Percentiles rank a stretch among this genome's conserved stretches.
These are phyloP conservation scores for Arachis stenosperma DNA, from an alignment of 306 rosid genomes.

Conservation along the genomic window DNA sequence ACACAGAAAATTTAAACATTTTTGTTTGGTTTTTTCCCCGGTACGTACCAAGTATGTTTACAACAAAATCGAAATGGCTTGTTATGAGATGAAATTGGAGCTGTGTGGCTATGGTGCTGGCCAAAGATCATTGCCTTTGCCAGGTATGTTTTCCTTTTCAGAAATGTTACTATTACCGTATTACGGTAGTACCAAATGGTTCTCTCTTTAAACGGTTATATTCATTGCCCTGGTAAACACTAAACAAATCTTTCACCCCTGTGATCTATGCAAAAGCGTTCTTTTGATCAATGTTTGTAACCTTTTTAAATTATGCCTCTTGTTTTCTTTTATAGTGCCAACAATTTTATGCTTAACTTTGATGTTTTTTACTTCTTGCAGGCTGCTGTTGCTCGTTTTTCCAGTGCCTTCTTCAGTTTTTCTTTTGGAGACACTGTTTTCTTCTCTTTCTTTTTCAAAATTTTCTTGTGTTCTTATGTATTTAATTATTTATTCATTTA, in stretches of 20 bases:
- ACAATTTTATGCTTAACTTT: conserved; percentile 13
- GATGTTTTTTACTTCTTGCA: conserved; percentile 41
- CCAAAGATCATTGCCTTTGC: conserved; percentile 34
- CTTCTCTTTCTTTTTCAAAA: not conserved
- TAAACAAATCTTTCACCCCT: not conserved
- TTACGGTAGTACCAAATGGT: conserved; percentile 1
- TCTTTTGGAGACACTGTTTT: conserved; percentile 47
- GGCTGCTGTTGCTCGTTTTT: conserved; percentile 42
- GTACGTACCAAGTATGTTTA: conserved; percentile 25
- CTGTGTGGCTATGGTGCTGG: conserved; percentile 32
- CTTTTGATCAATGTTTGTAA: too few species aligned
- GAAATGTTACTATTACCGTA: not conserved
- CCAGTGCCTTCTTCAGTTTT: conserved; percentile 54
- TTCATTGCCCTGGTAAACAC: conserved; percentile 28
- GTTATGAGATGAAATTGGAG: conserved; percentile 34
- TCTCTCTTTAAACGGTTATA: not conserved
- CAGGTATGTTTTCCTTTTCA: conserved; percentile 45
- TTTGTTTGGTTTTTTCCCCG: conserved; percentile 27
- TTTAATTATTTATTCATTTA: conserved; percentile 30
- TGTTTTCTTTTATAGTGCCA: conserved; percentile 14
- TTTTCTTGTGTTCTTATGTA: conserved; percentile 31
- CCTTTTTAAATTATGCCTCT: not conserved
- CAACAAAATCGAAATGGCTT: conserved; percentile 44
- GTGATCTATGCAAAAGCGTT: not conserved
- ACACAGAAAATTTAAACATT: conserved; percentile 20